Conservation (phyloP, 2,329 filamentous ascomycete genomes). For the Colletotrichum acutatum region DNA sequence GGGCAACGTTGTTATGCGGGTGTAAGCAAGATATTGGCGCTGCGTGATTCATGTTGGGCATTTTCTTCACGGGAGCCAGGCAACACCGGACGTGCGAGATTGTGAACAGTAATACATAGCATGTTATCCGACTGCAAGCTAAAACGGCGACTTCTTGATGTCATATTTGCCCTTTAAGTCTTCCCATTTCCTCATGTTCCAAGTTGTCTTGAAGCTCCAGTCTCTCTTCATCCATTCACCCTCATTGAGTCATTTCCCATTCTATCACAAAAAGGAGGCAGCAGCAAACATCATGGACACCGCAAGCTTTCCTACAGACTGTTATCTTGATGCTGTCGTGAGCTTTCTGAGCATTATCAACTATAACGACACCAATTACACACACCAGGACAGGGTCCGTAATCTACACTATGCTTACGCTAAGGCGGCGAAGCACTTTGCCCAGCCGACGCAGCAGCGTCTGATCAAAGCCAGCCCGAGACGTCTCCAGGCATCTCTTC, state of each 20-base stretch:
- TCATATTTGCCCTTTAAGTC: background rate
- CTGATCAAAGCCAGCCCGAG: slow-evolving; percentile 28
- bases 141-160: background rate
- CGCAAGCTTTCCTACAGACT: slow-evolving; percentile 19
- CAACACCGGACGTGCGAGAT: background rate
- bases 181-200: background rate
- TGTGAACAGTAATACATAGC: background rate
- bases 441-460: slow-evolving; percentile 29
- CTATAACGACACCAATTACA: slow-evolving; percentile 37
- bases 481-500: slow-evolving; percentile 32
- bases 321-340: slow-evolving; percentile 30
- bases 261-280: background rate
- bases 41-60: background rate
- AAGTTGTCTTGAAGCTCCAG: background rate
- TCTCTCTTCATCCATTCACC: background rate
- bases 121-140: background rate
- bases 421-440: slow-evolving; percentile 37
- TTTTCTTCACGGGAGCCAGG: background rate
- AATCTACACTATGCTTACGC: slow-evolving; percentile 34
- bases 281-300: background rate
- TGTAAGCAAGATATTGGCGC: background rate
- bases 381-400: slow-evolving; percentile 29
- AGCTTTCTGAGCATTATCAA: slow-evolving; percentile 36
- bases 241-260: background rate
- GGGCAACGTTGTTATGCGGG: background rate